phyloP scores from a whole-genome alignment of 495 filamentous ascomycete genomes.

The Penicillium nucicola region DNA sequence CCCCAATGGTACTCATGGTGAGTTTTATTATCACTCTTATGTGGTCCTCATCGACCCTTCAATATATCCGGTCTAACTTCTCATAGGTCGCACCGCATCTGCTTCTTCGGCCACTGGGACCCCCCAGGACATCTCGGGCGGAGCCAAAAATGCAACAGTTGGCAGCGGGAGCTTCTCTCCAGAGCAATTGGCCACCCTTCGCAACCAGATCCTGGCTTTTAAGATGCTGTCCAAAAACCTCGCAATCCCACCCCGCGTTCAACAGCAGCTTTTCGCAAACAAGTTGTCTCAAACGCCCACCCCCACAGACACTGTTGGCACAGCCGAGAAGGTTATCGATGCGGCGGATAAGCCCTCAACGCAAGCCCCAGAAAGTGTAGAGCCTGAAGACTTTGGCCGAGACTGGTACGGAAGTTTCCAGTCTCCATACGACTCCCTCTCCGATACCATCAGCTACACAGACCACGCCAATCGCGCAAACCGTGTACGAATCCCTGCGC shows the following conservation, averaged over 20 bases:
- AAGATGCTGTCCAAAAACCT: constrained; percentile 77
- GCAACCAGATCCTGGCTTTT: constrained; percentile 79
- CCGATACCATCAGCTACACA: constrained; percentile 67
- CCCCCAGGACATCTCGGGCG: constrained; percentile 22
- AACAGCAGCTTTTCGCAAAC: constrained; percentile 71
- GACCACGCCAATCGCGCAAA: constrained; percentile 70
- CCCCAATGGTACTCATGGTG: constrained; percentile 53
- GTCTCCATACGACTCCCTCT: constrained; percentile 59
- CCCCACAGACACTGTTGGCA: constrained; percentile 52
- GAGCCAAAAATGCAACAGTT: constrained; percentile 35
- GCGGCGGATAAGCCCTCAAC: constrained; percentile 39
- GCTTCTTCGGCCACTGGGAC: constrained; percentile 41
- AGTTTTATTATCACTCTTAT: not conserved
- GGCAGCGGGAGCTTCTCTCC: constrained; percentile 57
- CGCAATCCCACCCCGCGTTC: constrained; percentile 67
- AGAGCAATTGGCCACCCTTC: constrained; percentile 66
- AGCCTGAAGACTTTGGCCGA: constrained; percentile 26
- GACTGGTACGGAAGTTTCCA: constrained; percentile 61
- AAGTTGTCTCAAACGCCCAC: constrained; percentile 63
- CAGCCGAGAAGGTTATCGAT: constrained; percentile 52
- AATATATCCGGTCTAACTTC: constrained; percentile 2
- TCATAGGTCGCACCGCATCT: constrained; percentile 38
- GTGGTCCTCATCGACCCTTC: not conserved
- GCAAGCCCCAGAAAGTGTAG: constrained; percentile 31
- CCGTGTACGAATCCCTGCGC: constrained; percentile 73